Evolutionary conservation across 148 eudicot genomes (phyloP), one percentile per base, ranked within the genome.

Genomic region (Pharnaceum exiguum): DNA sequence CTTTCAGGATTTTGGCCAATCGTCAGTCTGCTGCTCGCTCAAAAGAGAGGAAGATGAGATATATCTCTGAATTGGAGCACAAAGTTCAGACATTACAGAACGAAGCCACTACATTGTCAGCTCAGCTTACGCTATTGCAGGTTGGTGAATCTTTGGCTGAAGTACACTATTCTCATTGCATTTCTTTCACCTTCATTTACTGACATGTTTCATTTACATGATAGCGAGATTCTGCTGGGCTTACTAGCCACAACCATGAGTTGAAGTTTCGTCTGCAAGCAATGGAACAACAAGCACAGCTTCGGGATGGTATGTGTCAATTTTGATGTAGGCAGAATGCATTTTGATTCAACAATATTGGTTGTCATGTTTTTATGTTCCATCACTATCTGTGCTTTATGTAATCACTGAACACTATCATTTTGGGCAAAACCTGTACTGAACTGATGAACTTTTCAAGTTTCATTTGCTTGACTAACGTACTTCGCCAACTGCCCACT

Each of bases 21-120:
- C 86, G 98, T 23, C 98, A 87, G 38, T 91, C 98, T 2, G 98
- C 98, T 67, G 96, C 98, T 60, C 94, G 98, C 39, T 91, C 98
- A 38, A 91, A 91, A 67, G 98, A 91, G 60, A 58, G 96, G 28
- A 91, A 87, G 66, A 72, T 82, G 94, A 77, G 96, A 42, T 91
- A 91, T 56, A 91, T 85, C 51, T 77, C 94, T 4, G 98, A 91
- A 71, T 58, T 91, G 71, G 98, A 91, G 63, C 98, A 91, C 74
- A 91, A 88, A 73, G 98, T 91, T 51, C 96, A 85, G 69, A 83
- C 96, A 9, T 63, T 91, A 76, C 98, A 91, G 69, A 88, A 83
- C 32, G 98, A 91, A 79, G 96, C 98, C 62, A 91, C 98, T 49
- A 85, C 98, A 52, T 67, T 91, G 62, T 91, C 98, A 49, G 96